Base-by-base conservation (phyloP, 106 monocot genomes). In the Apostasia ramifera region DNA sequence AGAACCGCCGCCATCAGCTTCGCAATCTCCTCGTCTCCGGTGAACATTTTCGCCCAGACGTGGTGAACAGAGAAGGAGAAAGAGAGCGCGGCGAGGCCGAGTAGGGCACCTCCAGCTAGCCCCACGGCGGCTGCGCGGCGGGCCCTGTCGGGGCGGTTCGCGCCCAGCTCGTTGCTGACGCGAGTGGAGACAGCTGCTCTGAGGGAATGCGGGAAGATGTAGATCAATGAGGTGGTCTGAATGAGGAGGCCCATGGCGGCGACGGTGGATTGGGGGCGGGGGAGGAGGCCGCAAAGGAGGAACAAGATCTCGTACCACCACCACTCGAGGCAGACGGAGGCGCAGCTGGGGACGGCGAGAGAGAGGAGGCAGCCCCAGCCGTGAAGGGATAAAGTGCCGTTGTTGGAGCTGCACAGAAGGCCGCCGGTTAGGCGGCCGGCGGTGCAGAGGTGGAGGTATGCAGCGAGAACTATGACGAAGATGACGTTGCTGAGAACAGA, bases 361-460 rank as follows among this genome's bases (percentile, higher is more conserved):
- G 6, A 8, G 45, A 74, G 37, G 8, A 82, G 77, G 6, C 73
- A 46, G 5, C 64, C 43, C 82, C 82, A 77, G 1, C 77, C 82
- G 13, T 46, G 4, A 8, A 50, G 6, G 6, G 6, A 50, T 43
- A 47, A 11, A 7, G 71, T 65, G 58, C 74, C 74, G 55, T 73
- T 47, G 49, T 77, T 73, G 1, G 15, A 3, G 13, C 15, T 44
- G 14, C 63, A n/a, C 1, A 10, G 12, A 6, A 76, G 46, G 3
- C 82, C 86, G 1, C 91, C 84, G 8, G 87, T 88, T 51, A 66
- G 56, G 4, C 40, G 6, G 80, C 78, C 71, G 11, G 77, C 44
- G 45, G 85, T 79, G 47, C 80, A 81, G 76, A 85, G 72, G 78
- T 73, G 72, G 49, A 88, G 52, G 88, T 88, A 92, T 6, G 48